Evolutionary conservation across 352 stramenopile species (phyloP), one percentile per base, ranked within the genome.

Genomic region (Globisporangium mamillatum): DNA sequence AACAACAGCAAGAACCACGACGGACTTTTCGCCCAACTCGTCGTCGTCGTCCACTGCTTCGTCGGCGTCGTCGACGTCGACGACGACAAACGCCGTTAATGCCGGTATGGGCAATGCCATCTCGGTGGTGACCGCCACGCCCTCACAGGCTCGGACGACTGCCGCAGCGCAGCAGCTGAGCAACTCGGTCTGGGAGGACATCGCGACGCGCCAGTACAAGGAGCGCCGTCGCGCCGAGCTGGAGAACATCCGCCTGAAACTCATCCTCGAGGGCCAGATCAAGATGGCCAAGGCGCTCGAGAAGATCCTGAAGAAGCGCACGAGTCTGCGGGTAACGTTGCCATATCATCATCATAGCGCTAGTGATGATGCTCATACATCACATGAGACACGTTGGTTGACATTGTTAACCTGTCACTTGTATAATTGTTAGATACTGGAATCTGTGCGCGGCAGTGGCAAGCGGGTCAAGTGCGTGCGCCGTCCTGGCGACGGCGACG

Each of bases 221-320:
- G 79, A 86, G 64, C 75, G 79, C 34, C 76, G 74, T 7, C 74
- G 75, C 36, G 78, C 76, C 20, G 78, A 90, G 50, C 65, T 82
- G 22, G 81, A 90, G 67, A 89, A 89, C 67, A 83, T 86, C 53
- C 78, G 77, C 0, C 69, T 89, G 16, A 84, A 83, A 27, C 68
- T 82, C 8, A 75, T 84, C 18, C 63, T 89, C 1, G 77, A 86
- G 36, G 71, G 78, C 14, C 81, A 88, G 36, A 70, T 88, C 53
- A 81, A 83, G 29, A 79, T 87, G 64, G 81, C 81, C 12, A 79
- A 78, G 50, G 82, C 70, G 14, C 70, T 90, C 32, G 75, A 84
- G 60, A 79, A 80, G 64, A 82, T 89, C 67, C 59, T 90, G 38
- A 81, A 74, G 16, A 87, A 89, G 53, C 78, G 78, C 18, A 81